Base-by-base conservation (phyloP, 2,329 filamentous ascomycete species). In the Epichloe coenophiala region DNA sequence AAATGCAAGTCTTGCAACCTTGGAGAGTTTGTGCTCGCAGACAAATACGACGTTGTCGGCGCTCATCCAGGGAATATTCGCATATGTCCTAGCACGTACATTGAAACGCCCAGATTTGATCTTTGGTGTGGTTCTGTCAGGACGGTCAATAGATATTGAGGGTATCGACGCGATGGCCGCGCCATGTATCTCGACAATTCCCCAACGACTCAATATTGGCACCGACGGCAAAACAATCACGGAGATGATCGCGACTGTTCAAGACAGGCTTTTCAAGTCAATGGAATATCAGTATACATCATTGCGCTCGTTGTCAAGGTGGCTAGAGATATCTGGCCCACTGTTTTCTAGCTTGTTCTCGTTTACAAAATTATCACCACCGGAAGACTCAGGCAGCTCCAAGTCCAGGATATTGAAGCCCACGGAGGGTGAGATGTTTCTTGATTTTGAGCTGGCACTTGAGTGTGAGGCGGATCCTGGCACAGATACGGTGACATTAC, bases 131-230 rank as follows among this genome's bases (percentile, higher is more conserved):
- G 49, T 53, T 13, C 45, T 51, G 8, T 53, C 49, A n/a, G 51
- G 51, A 11, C 51, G 51, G n/a, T 51, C 48, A 9, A 36, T 53
- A n/a, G 51, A 59, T 4, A 54, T 58, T 19, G 53, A 60, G 12
- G 61, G 61, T 3, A 58, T 63, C 7, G 59, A 65, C 7, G 58
- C 57, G 0, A 62, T 68, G 11, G 53, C 66, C 5, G 55, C 63
- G 15, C 65, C 66, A 11, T 66, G 64, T 45, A 65, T 68, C 39
- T 64, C 62, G 2, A 68, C 65, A 5, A 60, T 68, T 19, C 65
- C 66, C 1, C 60, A 59, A 23, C 61, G 65, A n/a, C 57, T 68
- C 9, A 56, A 60, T 44, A 56, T 60, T 11, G 43, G 43, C 15
- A 15, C n/a, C 13, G 43, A 45, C n/a, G 43, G 43, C 5, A 21